Base-by-base conservation (phyloP, 805 yeast genomes). In the Candida yuanshanica region DNA sequence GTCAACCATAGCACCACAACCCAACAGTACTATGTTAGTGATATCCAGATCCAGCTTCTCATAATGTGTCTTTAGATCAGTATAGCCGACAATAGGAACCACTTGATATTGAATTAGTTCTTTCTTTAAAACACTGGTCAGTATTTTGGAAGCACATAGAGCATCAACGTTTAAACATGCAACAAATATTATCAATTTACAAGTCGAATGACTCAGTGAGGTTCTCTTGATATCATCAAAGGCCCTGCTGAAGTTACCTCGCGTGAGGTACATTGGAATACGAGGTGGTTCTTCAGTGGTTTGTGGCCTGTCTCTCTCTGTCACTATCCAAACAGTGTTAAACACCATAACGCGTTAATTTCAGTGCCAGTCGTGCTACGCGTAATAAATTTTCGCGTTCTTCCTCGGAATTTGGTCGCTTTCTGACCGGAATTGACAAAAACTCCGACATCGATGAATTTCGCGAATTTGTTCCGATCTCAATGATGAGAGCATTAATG, bases 1-100 rank as follows among this genome's bases (percentile, higher is more conserved):
- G 60, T 93, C 97, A 10, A 90, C 76, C 76, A 84, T 79, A 4
- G 95, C 95, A 12, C 99, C 99, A 64, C 96, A 93, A 0, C 99
- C 99, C 0, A 93, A 65, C 32, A 90, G 67, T 5, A 93, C 61
- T 16, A 91, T 83, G 53, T 83, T 88, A 5, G 79, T 66, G 7
- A 93, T 79, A 39, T 87, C 91, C 6, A 65, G 72, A 56, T 90
- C 97, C 33, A 93, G 64, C 41, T 72, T 72, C 5, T 50, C 42
- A 54, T 76, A 90, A 56, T 82, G 86, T 20, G 55, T 57, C 48
- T 77, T 79, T 47, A 95, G 65, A 50, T 89, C 96, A 10, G 81
- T 64, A 56, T 88, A 91, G 1, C 99, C 99, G 16, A 87, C 89
- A 10, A 93, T 91, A 0, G 99, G 99, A 10, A 88, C 79, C 39